A percentile compares a stretch with the other conserved stretches of the same genome.
Evolutionary conservation across 179 eudicot genomes (phyloP).

Genomic region (Actinidia chinensis): DNA sequence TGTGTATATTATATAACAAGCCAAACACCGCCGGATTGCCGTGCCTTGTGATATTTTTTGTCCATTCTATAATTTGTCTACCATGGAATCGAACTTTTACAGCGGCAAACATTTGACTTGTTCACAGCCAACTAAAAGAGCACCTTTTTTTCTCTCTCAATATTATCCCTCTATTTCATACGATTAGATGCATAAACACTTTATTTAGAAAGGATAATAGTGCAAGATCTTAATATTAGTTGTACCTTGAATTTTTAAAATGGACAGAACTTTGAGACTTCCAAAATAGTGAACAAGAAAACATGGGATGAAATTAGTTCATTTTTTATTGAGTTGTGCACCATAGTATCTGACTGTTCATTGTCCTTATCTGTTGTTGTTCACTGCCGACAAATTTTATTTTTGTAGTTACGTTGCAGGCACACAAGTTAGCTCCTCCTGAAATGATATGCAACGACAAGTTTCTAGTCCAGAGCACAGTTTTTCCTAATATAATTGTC

Average conservation of each 20-base stretch:
- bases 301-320: not conserved
- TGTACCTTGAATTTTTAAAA: not conserved
- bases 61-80: not conserved
- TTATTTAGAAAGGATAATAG: not conserved
- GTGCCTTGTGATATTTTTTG: not conserved
- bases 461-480: conserved; percentile 80
- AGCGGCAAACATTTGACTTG: too few species aligned
- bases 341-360: not conserved
- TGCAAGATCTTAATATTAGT: not conserved
- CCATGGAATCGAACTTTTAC: too few species aligned
- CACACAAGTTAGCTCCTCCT: conserved; percentile 50
- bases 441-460: conserved; percentile 84
- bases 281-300: too few species aligned
- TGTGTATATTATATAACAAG: too few species aligned
- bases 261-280: not conserved
- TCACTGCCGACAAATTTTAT: conserved; percentile 11
- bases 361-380: conserved; percentile 7
- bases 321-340: not conserved
- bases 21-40: too few species aligned
- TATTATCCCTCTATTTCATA: too few species aligned
- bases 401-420: conserved; percentile 77
- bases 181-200: too few species aligned
- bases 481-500: too few species aligned
- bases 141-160: not conserved
- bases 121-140: too few species aligned